Evolutionary conservation across 345 rosid species (phyloP).

Genomic region (Mallotus nudiflorus): DNA sequence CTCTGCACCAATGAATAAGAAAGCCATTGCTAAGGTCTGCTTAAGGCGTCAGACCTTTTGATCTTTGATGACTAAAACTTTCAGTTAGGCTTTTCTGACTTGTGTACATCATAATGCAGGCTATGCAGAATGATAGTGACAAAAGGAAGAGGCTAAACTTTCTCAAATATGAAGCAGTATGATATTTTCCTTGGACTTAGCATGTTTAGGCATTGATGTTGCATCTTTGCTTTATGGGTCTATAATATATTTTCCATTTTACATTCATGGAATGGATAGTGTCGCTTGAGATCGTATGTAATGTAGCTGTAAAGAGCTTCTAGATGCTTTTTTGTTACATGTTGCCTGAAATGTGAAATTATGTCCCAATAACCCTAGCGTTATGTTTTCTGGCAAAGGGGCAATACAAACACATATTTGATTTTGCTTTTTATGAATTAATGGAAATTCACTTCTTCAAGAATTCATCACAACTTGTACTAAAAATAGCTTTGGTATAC

Average conservation of each 20-base stretch:
- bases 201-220: conserved; percentile 7
- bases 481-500: background rate
- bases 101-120: conserved; percentile 45
- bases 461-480: no score
- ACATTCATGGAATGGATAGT: background rate
- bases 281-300: background rate
- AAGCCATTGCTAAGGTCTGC: conserved; percentile 62
- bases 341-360: conserved; percentile 1
- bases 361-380: background rate
- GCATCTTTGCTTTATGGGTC: background rate
- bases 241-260: background rate
- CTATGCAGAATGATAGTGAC: conserved; percentile 66
- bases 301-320: no score
- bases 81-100: conserved; percentile 7
- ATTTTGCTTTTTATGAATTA: background rate
- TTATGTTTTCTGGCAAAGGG: background rate
- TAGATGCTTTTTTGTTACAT: background rate
- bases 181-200: conserved; percentile 39
- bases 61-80: background rate
- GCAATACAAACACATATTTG: background rate
- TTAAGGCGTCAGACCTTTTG: background rate
- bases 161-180: conserved; percentile 91
- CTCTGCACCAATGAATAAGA: conserved; percentile 75
- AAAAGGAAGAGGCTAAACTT: conserved; percentile 82
- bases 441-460: background rate